These are phyloP conservation scores for Aspergillus ellipticus DNA, from an alignment of 495 filamentous ascomycete species.

Conservation along the genomic window DNA sequence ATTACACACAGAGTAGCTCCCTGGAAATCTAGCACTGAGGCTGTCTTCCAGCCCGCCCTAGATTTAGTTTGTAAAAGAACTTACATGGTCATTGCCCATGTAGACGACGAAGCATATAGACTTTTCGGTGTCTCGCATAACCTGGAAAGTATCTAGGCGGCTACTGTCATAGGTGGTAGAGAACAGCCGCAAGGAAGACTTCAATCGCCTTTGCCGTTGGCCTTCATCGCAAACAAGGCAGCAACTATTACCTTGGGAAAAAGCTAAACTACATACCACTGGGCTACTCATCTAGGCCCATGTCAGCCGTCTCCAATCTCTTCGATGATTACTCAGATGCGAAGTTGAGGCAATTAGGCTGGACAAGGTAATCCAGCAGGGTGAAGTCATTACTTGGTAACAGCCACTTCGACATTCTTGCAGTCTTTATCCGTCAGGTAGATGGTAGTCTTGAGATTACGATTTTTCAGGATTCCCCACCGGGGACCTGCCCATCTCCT, in stretches of 20 bases:
- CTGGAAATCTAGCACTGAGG: constrained; percentile 29
- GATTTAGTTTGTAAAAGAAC: constrained; percentile 42
- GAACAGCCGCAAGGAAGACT: constrained; percentile 18
- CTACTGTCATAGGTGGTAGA: constrained; percentile 31
- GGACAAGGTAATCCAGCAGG: constrained; percentile 25
- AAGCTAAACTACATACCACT: too few relatives aligned
- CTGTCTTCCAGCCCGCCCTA: constrained; percentile 34
- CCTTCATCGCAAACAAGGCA: constrained; percentile 32
- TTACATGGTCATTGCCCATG: constrained; percentile 44
- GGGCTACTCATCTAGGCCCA: constrained; percentile 27
- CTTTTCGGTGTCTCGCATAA: constrained; percentile 37
- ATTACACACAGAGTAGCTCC: constrained; percentile 39
- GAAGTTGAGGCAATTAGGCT: constrained; percentile 24
- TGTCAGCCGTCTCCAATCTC: constrained; percentile 32
- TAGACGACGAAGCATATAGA: constrained; percentile 40
- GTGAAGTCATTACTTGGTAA: constrained; percentile 24
- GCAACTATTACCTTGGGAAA: constrained; percentile 42
- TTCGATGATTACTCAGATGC: constrained; percentile 39
- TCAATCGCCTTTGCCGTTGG: constrained; percentile 43
- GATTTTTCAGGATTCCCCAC: too few relatives aligned
- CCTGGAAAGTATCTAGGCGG: constrained; percentile 20
- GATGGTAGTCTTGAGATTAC: constrained; percentile 43
- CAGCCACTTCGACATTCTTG: constrained; percentile 45
- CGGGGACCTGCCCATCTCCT: too few relatives aligned
- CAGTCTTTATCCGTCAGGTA: constrained; percentile 37